phyloP scores from a whole-genome alignment of 148 eudicot genomes.

The Camellia sinensis region DNA sequence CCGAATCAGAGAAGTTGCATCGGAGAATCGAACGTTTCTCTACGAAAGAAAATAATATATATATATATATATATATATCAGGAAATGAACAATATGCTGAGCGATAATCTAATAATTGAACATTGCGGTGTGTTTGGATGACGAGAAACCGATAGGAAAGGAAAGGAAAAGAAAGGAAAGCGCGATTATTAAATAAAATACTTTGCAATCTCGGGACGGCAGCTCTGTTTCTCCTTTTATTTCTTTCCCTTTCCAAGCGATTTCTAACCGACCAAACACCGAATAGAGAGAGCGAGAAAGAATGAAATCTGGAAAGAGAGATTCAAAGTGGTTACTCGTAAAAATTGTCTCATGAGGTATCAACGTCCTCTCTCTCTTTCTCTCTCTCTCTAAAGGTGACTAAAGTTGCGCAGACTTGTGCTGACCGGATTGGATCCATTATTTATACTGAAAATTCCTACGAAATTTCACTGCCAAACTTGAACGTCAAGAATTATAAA shows the following conservation, averaged over 20 bases:
- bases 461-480: no score
- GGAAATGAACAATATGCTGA: neutral
- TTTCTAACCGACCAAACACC: neutral
- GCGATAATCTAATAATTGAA: neutral
- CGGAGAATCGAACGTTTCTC: slow-evolving; percentile 31
- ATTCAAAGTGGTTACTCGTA: slow-evolving; percentile 17
- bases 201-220: neutral
- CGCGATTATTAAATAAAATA: neutral
- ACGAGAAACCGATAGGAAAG: neutral
- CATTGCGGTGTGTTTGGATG: neutral
- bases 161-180: neutral
- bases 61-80: neutral
- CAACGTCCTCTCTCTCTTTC: neutral
- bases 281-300: neutral
- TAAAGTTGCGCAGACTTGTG: neutral
- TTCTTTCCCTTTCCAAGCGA: neutral
- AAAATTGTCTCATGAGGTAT: slow-evolving; percentile 22
- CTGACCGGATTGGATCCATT: neutral
- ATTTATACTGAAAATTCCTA: no score
- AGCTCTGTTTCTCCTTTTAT: neutral
- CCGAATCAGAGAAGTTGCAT: slow-evolving; percentile 33
- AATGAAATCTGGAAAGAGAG: neutral
- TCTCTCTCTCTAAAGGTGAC: neutral
- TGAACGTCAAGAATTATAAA: no score
- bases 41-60: slow-evolving; percentile 18